Conservation (phyloP, 306 rosid species). For the Lathyrus tuberosus region DNA sequence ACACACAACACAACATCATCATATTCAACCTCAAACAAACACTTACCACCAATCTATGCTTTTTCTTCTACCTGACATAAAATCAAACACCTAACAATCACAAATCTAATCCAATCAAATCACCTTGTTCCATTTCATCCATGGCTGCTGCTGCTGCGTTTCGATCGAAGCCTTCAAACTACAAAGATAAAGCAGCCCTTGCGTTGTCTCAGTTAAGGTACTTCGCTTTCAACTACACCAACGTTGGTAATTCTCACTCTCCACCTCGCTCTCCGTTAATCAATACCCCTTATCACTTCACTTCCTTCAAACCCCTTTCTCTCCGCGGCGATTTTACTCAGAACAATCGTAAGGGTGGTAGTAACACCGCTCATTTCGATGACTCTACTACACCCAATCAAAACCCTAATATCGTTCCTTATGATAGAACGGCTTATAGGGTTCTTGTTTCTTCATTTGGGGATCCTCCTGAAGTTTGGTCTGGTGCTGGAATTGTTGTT, state of each 20-base stretch:
- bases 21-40: not conserved
- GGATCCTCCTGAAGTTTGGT: constrained; percentile 94
- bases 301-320: constrained; percentile 74
- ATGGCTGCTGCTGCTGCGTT: constrained; percentile 59
- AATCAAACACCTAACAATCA: constrained; percentile 6
- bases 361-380: not conserved
- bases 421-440: constrained; percentile 6
- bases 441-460: constrained; percentile 53
- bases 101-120: not conserved
- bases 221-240: constrained; percentile 57
- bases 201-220: constrained; percentile 57
- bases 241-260: constrained; percentile 52
- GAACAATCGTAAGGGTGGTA: constrained; percentile 19
- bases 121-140: not conserved
- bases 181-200: constrained; percentile 59
- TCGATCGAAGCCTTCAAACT: constrained; percentile 65
- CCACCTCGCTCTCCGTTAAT: constrained; percentile 33
- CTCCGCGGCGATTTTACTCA: constrained; percentile 59
- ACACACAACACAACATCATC: constrained; percentile 1
- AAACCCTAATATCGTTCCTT: constrained; percentile 10
- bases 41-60: not conserved
- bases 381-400: not conserved
- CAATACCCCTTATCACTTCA: constrained; percentile 64
- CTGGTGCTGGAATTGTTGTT: constrained; percentile 84
- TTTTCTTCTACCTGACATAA: not conserved